Conservation (phyloP, 2,329 filamentous ascomycete species). For the Colletotrichum cuscutae region DNA sequence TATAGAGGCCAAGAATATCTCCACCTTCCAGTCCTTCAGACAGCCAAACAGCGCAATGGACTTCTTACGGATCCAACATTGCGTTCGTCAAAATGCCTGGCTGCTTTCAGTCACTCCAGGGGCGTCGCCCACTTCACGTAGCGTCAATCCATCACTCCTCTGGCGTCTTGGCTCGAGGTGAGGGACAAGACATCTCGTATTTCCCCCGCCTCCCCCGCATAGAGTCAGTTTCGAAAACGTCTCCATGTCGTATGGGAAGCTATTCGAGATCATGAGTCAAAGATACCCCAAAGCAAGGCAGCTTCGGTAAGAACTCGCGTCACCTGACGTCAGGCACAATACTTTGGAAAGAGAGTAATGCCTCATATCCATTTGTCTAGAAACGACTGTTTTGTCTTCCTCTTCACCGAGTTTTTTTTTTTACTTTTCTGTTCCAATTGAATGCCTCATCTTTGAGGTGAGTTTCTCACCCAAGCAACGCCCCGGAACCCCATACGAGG, state of each 20-base stretch:
- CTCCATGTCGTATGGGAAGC: not conserved
- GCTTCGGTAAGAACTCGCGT: not conserved
- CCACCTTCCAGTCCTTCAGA: too few species aligned
- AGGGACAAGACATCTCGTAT: slow-evolving; percentile 1
- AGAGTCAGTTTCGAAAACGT: not conserved
- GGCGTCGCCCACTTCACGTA: not conserved
- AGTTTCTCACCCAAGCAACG: slow-evolving; percentile 2
- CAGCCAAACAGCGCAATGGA: too few species aligned
- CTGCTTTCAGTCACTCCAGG: not conserved
- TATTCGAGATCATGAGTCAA: not conserved
- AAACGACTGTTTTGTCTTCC: slow-evolving; percentile 10
- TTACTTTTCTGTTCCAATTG: not conserved
- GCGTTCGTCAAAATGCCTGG: not conserved
- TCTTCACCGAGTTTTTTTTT: not conserved
- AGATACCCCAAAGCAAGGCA: not conserved
- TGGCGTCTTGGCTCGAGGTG: not conserved
- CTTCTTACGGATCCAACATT: too few species aligned
- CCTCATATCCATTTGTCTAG: slow-evolving; percentile 25
- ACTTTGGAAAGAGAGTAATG: not conserved
- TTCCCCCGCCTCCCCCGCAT: not conserved
- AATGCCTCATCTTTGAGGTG: not conserved
- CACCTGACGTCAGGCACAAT: not conserved
- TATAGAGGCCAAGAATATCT: too few species aligned
- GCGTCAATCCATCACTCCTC: not conserved
- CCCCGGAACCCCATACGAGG: slow-evolving; percentile 1